These are phyloP conservation scores for Gloeophyllum trabeum DNA, from an alignment of 768 basidiomycete species.

Conservation along the genomic window DNA sequence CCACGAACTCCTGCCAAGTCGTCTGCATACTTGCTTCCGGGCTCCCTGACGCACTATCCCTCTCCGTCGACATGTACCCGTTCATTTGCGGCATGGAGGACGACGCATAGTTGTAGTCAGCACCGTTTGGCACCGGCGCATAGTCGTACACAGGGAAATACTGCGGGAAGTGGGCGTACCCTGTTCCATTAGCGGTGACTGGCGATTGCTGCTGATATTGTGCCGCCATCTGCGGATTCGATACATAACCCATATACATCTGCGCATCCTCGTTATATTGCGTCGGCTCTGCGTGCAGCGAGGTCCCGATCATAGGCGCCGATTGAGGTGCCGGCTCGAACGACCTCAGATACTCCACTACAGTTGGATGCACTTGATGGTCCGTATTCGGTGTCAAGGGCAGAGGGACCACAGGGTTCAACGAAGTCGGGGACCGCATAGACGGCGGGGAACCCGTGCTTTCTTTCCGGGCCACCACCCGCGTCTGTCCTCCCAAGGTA, in stretches of 20 bases:
- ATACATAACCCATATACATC: constrained; percentile 12
- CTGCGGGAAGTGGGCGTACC: constrained; percentile 34
- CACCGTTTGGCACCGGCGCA: constrained; percentile 21
- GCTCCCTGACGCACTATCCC: constrained; percentile 20
- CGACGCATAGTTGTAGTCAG: constrained; percentile 14
- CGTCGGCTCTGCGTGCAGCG: constrained; percentile 7
- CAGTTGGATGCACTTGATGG: constrained; percentile 45
- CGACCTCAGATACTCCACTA: constrained; percentile 58
- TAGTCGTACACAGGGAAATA: constrained; percentile 77
- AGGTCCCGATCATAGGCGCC: too few species aligned
- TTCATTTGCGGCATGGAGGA: constrained; percentile 8
- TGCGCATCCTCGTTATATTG: constrained; percentile 10
- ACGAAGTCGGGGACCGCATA: constrained; percentile 51
- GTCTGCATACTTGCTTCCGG: constrained; percentile 18
- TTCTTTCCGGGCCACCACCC: constrained; percentile 52
- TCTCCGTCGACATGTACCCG: constrained; percentile 14
- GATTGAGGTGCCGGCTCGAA: too few species aligned
- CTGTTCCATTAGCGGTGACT: constrained; percentile 6
- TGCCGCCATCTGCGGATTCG: constrained; percentile 10
- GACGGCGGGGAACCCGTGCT: constrained; percentile 38
- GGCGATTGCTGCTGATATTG: constrained; percentile 9
- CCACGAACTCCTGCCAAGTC: constrained; percentile 22
- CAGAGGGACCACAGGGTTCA: constrained; percentile 62
- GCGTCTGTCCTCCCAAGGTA: constrained; percentile 54
- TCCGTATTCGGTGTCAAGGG: constrained; percentile 42